A percentile compares a stretch with the other conserved stretches of the same genome.
phyloP scores from a whole-genome alignment of 2,329 filamentous ascomycete genomes.

The Trichoderma afroharzianum region DNA sequence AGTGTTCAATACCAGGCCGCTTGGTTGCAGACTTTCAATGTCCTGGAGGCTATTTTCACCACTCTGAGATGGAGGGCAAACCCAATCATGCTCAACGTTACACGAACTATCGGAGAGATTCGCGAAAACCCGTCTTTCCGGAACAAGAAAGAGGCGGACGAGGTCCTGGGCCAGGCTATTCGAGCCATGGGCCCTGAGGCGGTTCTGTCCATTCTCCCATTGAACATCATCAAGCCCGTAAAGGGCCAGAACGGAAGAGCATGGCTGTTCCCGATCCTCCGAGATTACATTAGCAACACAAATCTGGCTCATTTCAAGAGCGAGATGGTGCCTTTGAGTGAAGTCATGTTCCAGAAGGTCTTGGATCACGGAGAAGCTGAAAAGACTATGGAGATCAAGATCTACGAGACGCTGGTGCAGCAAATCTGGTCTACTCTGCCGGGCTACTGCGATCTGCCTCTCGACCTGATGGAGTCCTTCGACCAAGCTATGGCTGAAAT shows the following conservation, averaged over 20 bases:
- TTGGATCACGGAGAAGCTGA: constrained; percentile 76
- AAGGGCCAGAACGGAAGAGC: constrained; percentile 79
- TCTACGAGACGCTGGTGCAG: constrained; percentile 92
- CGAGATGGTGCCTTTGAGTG: constrained; percentile 85
- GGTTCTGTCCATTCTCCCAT: constrained; percentile 75
- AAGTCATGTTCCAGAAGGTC: constrained; percentile 83
- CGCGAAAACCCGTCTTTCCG: constrained; percentile 83
- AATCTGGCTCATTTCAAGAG: constrained; percentile 77
- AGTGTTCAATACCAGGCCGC: constrained; percentile 90
- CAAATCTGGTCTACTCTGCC: constrained; percentile 94
- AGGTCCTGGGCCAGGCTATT: constrained; percentile 82
- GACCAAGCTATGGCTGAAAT: constrained; percentile 88
- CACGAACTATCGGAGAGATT: constrained; percentile 79
- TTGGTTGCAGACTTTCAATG: constrained; percentile 91
- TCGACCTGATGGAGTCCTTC: constrained; percentile 73
- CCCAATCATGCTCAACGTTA: constrained; percentile 71
- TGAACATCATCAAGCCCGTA: constrained; percentile 77
- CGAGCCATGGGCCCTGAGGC: constrained; percentile 85
- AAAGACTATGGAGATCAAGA: constrained; percentile 95
- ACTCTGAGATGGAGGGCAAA: constrained; percentile 78
- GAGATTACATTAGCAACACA: constrained; percentile 87
- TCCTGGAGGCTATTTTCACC: constrained; percentile 83
- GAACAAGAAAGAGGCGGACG: constrained; percentile 92
- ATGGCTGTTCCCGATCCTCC: constrained; percentile 89
- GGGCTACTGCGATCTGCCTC: constrained; percentile 88